Evolutionary conservation across 2,329 filamentous ascomycete genomes (phyloP).

Genomic region (Colletotrichum sp.): DNA sequence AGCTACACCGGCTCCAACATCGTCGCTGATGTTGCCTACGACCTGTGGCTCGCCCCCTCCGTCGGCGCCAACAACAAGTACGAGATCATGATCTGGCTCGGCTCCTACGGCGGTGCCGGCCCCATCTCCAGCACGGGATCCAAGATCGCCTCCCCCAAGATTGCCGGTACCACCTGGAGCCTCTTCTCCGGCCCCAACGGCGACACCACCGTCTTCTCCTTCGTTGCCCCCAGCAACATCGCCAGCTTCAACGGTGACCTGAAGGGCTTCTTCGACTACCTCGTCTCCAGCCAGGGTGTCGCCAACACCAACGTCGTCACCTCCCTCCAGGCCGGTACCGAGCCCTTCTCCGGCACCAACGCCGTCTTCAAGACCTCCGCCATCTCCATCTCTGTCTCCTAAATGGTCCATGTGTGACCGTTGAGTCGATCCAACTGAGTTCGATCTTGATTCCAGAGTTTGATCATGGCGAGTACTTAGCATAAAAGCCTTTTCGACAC

Average conservation of each 20-base stretch:
- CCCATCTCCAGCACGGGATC: slow-evolving; percentile 49
- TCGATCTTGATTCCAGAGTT: too few relatives aligned
- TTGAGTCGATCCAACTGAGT: not conserved
- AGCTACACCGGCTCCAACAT: slow-evolving; percentile 52
- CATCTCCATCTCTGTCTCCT: slow-evolving; percentile 12
- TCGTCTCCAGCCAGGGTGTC: slow-evolving; percentile 51
- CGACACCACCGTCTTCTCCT: slow-evolving; percentile 64
- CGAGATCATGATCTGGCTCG: slow-evolving; percentile 31
- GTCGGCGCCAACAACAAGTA: slow-evolving; percentile 53
- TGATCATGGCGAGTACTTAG: not conserved
- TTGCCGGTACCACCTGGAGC: slow-evolving; percentile 58
- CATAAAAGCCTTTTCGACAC: not conserved
- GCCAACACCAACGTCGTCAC: slow-evolving; percentile 56
- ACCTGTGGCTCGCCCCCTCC: slow-evolving; percentile 58
- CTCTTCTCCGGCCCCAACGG: slow-evolving; percentile 64
- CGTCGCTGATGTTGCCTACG: slow-evolving; percentile 63
- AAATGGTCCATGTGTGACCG: not conserved
- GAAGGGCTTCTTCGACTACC: slow-evolving; percentile 59
- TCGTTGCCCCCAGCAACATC: slow-evolving; percentile 39
- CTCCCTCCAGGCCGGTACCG: slow-evolving; percentile 59
- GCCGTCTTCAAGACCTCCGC: slow-evolving; percentile 25
- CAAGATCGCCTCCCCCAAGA: slow-evolving; percentile 56
- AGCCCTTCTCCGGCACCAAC: slow-evolving; percentile 57
- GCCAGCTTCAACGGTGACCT: slow-evolving; percentile 60
- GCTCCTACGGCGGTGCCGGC: slow-evolving; percentile 24